phyloP scores from a whole-genome alignment of 148 eudicot species.

The Simmondsia chinensis region DNA sequence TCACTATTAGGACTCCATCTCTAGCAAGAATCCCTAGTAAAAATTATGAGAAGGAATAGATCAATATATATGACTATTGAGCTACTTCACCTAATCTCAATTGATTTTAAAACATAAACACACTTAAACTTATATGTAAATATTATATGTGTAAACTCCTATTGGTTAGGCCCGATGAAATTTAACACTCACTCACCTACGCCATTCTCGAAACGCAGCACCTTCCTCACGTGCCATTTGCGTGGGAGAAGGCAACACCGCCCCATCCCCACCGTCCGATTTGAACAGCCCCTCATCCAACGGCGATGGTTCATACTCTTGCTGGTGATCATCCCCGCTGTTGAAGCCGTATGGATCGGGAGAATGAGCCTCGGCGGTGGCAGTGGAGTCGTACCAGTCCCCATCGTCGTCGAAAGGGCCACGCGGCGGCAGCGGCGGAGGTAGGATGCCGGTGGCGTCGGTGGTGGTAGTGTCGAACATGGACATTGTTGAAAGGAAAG shows the following conservation, averaged over 20 bases:
- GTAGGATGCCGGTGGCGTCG: slow-evolving; percentile 11
- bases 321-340: slow-evolving; percentile 5
- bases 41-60: too few species aligned
- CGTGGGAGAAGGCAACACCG: slow-evolving; percentile 51
- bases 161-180: too few species aligned
- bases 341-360: slow-evolving; percentile 12
- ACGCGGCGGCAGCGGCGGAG: slow-evolving; percentile 3
- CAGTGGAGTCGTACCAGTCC: slow-evolving; percentile 5
- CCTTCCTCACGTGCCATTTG: slow-evolving; percentile 64
- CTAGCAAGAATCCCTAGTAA: too few species aligned
- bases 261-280: slow-evolving; percentile 19
- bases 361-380: neutral
- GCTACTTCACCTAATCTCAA: too few species aligned
- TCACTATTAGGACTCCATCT: too few species aligned
- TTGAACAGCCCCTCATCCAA: slow-evolving; percentile 42
- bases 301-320: slow-evolving; percentile 23
- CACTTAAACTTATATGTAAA: too few species aligned
- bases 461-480: slow-evolving; percentile 9
- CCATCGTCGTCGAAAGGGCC: slow-evolving; percentile 19
- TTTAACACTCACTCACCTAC: slow-evolving; percentile 62
- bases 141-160: too few species aligned
- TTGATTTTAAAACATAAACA: too few species aligned
- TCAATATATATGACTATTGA: too few species aligned
- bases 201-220: slow-evolving; percentile 72
- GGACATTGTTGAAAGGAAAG: too few species aligned